Evolutionary conservation across 139 green algal species (phyloP).

Genomic region (Chlamydomonas applanata): DNA sequence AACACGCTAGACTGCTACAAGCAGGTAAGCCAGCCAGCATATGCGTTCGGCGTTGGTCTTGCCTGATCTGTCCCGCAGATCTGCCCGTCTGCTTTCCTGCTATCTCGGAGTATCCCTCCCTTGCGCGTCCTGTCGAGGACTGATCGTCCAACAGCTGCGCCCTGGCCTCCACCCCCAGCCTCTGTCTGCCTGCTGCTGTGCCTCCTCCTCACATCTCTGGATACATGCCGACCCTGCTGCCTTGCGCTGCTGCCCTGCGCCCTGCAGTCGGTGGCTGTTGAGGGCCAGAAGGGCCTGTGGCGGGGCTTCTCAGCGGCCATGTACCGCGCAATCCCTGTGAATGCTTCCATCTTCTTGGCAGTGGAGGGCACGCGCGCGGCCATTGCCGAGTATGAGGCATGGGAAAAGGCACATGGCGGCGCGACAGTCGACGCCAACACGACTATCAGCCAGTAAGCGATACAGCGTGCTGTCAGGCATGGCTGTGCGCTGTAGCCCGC

Average conservation of each 20-base stretch:
- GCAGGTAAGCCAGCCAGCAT: constrained; percentile 9
- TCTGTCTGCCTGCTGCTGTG: background rate
- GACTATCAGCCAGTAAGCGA: no score
- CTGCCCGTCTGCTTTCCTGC: no score
- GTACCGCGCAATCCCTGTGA: constrained; percentile 48
- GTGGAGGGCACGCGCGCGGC: constrained; percentile 41
- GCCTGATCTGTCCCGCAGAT: no score
- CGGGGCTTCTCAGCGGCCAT: constrained; percentile 42
- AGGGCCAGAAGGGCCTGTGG: constrained; percentile 42
- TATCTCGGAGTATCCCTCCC: background rate
- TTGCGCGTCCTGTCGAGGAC: background rate
- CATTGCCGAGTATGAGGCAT: constrained; percentile 33
- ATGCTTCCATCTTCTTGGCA: constrained; percentile 51
- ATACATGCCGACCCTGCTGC: no score
- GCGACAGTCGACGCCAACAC: background rate
- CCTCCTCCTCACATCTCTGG: background rate
- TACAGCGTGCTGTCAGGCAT: no score
- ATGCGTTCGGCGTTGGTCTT: no score
- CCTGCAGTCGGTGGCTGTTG: constrained; percentile 17
- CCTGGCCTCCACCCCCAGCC: background rate
- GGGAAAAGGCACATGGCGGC: background rate
- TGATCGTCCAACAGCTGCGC: background rate
- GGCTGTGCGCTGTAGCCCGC: no score
- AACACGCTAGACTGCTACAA: constrained; percentile 36
- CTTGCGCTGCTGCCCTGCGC: no score